Evolutionary conservation across 768 basidiomycete genomes (phyloP).

Genomic region (Tulasnella sp.): DNA sequence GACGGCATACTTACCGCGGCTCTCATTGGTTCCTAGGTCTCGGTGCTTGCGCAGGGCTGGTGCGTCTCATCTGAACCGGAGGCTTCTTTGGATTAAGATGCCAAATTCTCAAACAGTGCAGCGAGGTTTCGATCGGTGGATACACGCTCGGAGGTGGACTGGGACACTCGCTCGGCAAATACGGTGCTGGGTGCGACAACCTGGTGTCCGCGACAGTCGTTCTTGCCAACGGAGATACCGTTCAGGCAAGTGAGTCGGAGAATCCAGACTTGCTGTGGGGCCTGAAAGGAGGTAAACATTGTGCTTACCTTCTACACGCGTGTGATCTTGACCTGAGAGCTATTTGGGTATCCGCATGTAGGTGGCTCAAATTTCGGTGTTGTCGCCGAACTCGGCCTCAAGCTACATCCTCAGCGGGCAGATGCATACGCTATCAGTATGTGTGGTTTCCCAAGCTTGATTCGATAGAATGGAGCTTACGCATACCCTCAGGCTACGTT

Average conservation of each 20-base stretch:
- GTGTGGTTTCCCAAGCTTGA: not conserved
- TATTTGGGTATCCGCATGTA: not conserved
- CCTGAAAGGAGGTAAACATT: not conserved
- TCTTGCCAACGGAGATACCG: conserved; percentile 10
- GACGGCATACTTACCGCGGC: not conserved
- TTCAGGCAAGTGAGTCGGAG: conserved; percentile 1
- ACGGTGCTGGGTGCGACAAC: conserved; percentile 10
- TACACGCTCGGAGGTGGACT: not conserved
- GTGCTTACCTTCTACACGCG: not conserved
- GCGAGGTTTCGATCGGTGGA: not conserved
- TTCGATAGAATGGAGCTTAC: not conserved
- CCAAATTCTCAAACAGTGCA: not conserved
- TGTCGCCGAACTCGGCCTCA: conserved; percentile 2
- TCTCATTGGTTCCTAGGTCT: not conserved
- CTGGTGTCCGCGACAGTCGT: conserved; percentile 13
- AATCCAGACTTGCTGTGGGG: conserved; percentile 14
- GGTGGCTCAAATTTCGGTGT: conserved; percentile 13
- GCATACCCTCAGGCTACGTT: not conserved
- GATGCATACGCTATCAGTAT: conserved; percentile 3
- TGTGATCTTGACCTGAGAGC: too few species aligned
- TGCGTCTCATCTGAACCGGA: not conserved
- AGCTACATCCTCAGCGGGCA: not conserved
- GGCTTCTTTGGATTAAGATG: not conserved
- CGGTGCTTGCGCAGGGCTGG: not conserved
- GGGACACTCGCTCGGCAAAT: not conserved